phyloP scores from a whole-genome alignment of 2,329 filamentous ascomycete genomes.

The Ascochyta lentis region DNA sequence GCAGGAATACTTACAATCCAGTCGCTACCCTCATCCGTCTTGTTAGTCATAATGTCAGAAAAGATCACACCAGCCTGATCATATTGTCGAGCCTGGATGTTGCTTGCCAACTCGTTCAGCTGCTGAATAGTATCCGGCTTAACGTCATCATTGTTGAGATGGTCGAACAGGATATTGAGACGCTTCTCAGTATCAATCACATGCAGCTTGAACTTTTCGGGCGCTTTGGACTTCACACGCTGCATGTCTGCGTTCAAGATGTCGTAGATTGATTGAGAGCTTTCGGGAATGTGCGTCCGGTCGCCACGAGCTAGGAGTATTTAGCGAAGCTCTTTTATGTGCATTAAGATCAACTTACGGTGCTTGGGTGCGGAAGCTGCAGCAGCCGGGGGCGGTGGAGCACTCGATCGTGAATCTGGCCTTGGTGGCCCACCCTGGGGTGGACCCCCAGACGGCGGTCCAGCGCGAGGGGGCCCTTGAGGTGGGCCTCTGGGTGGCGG shows the following conservation, averaged over 20 bases:
- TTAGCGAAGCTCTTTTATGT: slow-evolving; percentile 26
- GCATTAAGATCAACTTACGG: slow-evolving; percentile 59
- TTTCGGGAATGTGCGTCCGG: slow-evolving; percentile 82
- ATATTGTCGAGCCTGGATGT: slow-evolving; percentile 52
- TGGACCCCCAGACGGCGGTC: slow-evolving; percentile 45
- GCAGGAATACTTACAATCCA: slow-evolving; percentile 57
- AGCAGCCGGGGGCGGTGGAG: slow-evolving; percentile 58
- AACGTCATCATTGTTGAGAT: slow-evolving; percentile 93
- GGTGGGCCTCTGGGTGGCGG: slow-evolving; percentile 53
- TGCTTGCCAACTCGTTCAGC: slow-evolving; percentile 62
- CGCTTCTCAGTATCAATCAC: slow-evolving; percentile 95
- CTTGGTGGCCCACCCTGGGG: slow-evolving; percentile 50
- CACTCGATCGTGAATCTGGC: slow-evolving; percentile 53
- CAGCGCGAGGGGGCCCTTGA: slow-evolving; percentile 47
- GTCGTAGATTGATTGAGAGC: slow-evolving; percentile 79
- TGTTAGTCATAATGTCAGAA: slow-evolving; percentile 55
- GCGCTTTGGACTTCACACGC: slow-evolving; percentile 84
- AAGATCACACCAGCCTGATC: slow-evolving; percentile 55
- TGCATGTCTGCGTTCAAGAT: slow-evolving; percentile 85
- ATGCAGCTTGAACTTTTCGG: slow-evolving; percentile 83
- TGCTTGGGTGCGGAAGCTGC: slow-evolving; percentile 67
- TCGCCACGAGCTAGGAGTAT: slow-evolving; percentile 69
- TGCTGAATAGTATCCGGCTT: slow-evolving; percentile 77
- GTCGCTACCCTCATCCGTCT: slow-evolving; percentile 57
- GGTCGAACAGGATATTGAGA: slow-evolving; percentile 91